A percentile compares a stretch with the other conserved stretches of the same genome.
phyloP scores from a whole-genome alignment of 352 stramenopile genomes.

The Pythium insidiosum region DNA sequence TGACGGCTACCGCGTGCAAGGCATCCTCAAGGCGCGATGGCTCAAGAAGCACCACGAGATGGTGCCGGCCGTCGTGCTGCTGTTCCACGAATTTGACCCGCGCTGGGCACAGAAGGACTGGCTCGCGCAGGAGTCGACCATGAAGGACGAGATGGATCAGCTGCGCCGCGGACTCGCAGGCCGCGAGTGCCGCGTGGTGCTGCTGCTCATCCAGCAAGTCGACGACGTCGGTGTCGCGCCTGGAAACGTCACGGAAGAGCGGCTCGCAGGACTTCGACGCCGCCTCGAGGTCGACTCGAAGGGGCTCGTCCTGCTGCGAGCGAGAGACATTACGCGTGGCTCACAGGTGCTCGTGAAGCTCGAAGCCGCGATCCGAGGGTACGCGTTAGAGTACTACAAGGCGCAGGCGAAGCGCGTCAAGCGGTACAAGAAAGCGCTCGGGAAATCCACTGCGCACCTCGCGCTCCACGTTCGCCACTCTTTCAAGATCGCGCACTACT shows the following conservation, averaged over 20 bases:
- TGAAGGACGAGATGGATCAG: slow-evolving; percentile 73
- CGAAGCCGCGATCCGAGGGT: slow-evolving; percentile 58
- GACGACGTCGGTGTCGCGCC: slow-evolving; percentile 54
- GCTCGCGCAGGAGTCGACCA: slow-evolving; percentile 49
- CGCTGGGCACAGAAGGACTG: slow-evolving; percentile 64
- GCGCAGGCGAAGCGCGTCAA: slow-evolving; percentile 84
- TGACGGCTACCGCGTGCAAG: slow-evolving; percentile 57
- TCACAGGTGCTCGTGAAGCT: slow-evolving; percentile 63
- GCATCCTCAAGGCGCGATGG: slow-evolving; percentile 74
- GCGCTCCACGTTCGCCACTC: slow-evolving; percentile 62
- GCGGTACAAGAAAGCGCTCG: slow-evolving; percentile 73
- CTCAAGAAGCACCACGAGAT: slow-evolving; percentile 85
- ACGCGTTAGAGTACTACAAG: slow-evolving; percentile 87
- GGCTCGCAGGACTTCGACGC: slow-evolving; percentile 52
- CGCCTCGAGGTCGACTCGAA: slow-evolving; percentile 74
- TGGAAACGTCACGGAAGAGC: slow-evolving; percentile 67
- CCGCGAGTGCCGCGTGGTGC: slow-evolving; percentile 67
- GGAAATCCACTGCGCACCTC: slow-evolving; percentile 51
- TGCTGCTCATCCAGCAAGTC: slow-evolving; percentile 75
- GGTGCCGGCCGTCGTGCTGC: slow-evolving; percentile 65
- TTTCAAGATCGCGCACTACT: slow-evolving; percentile 88
- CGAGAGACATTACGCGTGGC: slow-evolving; percentile 50
- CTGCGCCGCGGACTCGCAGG: slow-evolving; percentile 47
- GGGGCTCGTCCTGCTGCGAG: slow-evolving; percentile 51
- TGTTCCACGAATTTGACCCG: slow-evolving; percentile 83